These are phyloP conservation scores for Hanseniaspora meyeri DNA, from an alignment of 805 yeast species.

Conservation along the genomic window DNA sequence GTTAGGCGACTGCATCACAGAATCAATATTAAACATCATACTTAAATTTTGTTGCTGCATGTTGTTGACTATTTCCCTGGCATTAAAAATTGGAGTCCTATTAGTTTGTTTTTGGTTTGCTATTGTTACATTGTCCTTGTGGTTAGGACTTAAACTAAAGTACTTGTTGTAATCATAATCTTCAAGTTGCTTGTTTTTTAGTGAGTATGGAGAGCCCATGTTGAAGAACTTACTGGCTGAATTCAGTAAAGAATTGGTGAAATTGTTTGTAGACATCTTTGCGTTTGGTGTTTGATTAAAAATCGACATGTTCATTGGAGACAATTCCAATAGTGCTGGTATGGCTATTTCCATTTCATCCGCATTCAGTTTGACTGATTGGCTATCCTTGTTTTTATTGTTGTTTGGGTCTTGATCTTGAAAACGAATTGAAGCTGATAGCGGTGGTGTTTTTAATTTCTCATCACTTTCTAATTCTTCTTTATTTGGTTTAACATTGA, in stretches of 20 bases:
- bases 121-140: constrained; percentile 13
- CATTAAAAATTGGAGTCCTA: neutral
- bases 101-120: neutral
- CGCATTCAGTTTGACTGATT: neutral
- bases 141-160: constrained; percentile 7
- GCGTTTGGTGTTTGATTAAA: constrained; percentile 9
- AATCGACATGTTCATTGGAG: constrained; percentile 10
- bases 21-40: constrained; percentile 12
- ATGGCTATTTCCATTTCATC: constrained; percentile 11
- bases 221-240: constrained; percentile 8
- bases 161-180: constrained; percentile 11
- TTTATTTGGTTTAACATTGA: neutral
- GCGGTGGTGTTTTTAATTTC: constrained; percentile 6
- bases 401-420: neutral
- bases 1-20: constrained; percentile 10
- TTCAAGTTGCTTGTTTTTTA: constrained; percentile 1
- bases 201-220: constrained; percentile 8
- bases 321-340: constrained; percentile 6
- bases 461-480: neutral
- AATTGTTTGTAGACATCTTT: neutral
- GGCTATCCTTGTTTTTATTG: neutral
- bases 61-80: neutral
- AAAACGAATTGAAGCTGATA: constrained; percentile 1
- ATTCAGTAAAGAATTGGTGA: constrained; percentile 2
- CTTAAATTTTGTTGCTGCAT: neutral